Conservation (phyloP, 1,284 basidiomycete species). For the Moesziomyces aphidis region DNA sequence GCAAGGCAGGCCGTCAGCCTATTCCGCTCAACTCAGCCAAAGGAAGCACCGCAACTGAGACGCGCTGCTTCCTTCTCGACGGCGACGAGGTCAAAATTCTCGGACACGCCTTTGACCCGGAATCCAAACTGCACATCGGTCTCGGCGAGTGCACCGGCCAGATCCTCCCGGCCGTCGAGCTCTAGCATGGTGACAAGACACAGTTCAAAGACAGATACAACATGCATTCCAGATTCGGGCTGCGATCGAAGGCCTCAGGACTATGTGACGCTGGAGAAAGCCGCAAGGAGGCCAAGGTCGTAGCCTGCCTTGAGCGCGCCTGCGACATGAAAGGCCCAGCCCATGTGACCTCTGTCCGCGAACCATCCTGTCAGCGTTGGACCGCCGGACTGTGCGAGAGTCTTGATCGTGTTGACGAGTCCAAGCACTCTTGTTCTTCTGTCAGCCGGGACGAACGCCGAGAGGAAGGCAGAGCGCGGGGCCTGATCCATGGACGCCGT, state of each 20-base stretch:
- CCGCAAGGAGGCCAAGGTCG: slow-evolving; percentile 24
- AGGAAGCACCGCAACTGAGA: not conserved
- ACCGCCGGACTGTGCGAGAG: slow-evolving; percentile 24
- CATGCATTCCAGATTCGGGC: not conserved
- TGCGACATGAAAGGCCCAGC: slow-evolving; percentile 19
- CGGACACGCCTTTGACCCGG: slow-evolving; percentile 6
- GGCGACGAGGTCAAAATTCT: slow-evolving; percentile 11
- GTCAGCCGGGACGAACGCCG: slow-evolving; percentile 10
- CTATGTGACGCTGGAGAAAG: slow-evolving; percentile 14
- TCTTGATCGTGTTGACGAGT: slow-evolving; percentile 19
- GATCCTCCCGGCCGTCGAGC: slow-evolving; percentile 1
- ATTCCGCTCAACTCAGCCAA: slow-evolving; percentile 1
- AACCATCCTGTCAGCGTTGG: slow-evolving; percentile 23
- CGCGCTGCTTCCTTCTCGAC: slow-evolving; percentile 8
- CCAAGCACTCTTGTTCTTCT: slow-evolving; percentile 16
- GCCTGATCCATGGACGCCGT: slow-evolving; percentile 27
- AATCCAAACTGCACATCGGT: slow-evolving; percentile 15
- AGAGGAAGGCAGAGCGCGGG: slow-evolving; percentile 20
- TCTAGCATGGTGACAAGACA: not conserved
- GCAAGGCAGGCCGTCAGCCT: slow-evolving; percentile 12
- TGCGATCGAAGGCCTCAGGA: not conserved
- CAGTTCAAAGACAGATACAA: not conserved
- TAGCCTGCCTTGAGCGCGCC: slow-evolving; percentile 17
- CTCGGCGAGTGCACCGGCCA: slow-evolving; percentile 15
- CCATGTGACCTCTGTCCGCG: slow-evolving; percentile 11